These are phyloP conservation scores for Metschnikowia picachoensis DNA, from an alignment of 805 yeast genomes.

Conservation along the genomic window DNA sequence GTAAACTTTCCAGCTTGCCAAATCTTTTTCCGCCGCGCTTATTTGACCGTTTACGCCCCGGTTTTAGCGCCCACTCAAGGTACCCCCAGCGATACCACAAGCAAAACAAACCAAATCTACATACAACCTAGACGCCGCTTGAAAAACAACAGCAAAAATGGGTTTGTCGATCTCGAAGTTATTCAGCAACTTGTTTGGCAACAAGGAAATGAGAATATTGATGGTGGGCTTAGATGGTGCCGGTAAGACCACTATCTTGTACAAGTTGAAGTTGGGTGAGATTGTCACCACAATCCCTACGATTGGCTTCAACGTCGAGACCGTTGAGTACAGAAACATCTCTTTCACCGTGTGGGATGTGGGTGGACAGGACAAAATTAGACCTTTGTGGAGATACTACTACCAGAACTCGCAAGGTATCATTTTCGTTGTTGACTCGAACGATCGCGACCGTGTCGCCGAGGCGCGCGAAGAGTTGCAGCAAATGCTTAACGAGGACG, in stretches of 20 bases:
- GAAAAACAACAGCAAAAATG: slow-evolving; percentile 42
- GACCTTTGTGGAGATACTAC: slow-evolving; percentile 99
- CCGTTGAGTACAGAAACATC: slow-evolving; percentile 95
- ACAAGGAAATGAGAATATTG: slow-evolving; percentile 95
- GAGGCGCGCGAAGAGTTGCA: slow-evolving; percentile 98
- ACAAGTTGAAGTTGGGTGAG: slow-evolving; percentile 93
- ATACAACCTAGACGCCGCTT: slow-evolving; percentile 4
- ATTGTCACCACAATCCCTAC: slow-evolving; percentile 96
- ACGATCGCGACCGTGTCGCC: slow-evolving; percentile 95
- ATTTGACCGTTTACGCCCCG: too few species aligned
- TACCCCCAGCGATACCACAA: slow-evolving; percentile 2
- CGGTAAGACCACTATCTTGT: slow-evolving; percentile 95
- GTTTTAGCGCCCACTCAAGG: too few species aligned
- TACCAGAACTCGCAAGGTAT: slow-evolving; percentile 99
- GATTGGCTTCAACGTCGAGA: slow-evolving; percentile 95
- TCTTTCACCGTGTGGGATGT: slow-evolving; percentile 98
- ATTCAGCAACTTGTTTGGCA: slow-evolving; percentile 93
- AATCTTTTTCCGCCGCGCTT: too few species aligned
- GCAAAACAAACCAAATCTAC: background rate
- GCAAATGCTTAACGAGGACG: slow-evolving; percentile 98
- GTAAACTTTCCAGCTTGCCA: too few species aligned
- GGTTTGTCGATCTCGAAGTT: slow-evolving; percentile 94
- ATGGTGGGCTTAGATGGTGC: slow-evolving; percentile 99
- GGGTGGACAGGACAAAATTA: slow-evolving; percentile 99
- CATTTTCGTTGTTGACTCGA: slow-evolving; percentile 95